Percentiles rank a stretch among this genome's conserved stretches.
phyloP scores from a whole-genome alignment of 2,329 filamentous ascomycete species.

The Tothia fuscella region DNA sequence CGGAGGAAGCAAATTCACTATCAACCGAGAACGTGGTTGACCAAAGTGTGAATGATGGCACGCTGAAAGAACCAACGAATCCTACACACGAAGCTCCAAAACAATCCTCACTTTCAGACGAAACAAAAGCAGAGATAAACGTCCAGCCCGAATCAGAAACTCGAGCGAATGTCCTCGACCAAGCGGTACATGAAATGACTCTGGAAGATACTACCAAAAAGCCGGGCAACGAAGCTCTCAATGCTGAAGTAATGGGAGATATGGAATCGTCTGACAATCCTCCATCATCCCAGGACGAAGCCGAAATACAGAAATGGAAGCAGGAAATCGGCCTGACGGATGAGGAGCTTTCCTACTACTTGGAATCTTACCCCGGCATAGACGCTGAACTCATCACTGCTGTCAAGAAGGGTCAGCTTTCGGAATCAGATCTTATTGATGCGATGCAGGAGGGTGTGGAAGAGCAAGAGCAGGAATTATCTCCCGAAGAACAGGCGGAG shows the following conservation, averaged over 20 bases:
- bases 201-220: too few species aligned
- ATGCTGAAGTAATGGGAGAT: not conserved
- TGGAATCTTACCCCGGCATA: slow-evolving; percentile 4
- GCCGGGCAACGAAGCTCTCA: not conserved
- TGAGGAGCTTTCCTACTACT: slow-evolving; percentile 4
- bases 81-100: too few species aligned
- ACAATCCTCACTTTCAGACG: too few species aligned
- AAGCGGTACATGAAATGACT: too few species aligned
- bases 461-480: slow-evolving; percentile 1
- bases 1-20: not conserved
- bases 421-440: slow-evolving; percentile 1
- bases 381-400: slow-evolving; percentile 1
- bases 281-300: too few species aligned
- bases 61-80: too few species aligned
- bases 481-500: slow-evolving; percentile 1
- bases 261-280: too few species aligned
- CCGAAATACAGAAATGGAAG: not conserved
- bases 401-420: not conserved
- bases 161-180: too few species aligned
- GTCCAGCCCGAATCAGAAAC: too few species aligned
- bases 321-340: not conserved
- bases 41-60: too few species aligned
- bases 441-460: not conserved
- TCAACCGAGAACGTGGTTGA: too few species aligned
- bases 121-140: too few species aligned